phyloP scores from a whole-genome alignment of 306 rosid genomes.

The Rosa multiflora region DNA sequence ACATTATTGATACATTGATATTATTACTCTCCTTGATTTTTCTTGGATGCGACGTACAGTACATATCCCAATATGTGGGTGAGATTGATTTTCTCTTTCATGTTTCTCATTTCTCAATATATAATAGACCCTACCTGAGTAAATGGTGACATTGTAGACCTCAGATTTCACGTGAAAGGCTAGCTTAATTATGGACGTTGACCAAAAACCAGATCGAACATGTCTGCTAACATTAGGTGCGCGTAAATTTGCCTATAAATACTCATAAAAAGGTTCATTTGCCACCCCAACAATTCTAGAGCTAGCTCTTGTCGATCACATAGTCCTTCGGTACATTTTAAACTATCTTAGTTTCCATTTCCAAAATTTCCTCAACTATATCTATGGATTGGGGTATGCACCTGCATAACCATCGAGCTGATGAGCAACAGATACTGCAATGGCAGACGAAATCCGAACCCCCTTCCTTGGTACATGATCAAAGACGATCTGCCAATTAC shows the following conservation, averaged over 20 bases:
- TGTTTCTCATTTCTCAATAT: background rate
- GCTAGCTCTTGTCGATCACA: background rate
- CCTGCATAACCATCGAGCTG: background rate
- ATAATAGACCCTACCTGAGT: background rate
- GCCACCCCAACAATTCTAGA: background rate
- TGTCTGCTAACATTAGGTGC: background rate
- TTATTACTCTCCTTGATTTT: no score
- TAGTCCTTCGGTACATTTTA: background rate
- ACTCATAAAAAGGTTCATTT: no score
- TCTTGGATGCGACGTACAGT: background rate
- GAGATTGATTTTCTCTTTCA: background rate
- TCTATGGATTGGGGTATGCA: background rate
- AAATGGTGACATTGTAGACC: background rate
- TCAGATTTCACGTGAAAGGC: background rate
- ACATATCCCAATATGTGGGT: background rate
- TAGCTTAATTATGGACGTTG: background rate
- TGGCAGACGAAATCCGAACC: background rate
- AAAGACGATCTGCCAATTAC: constrained; percentile 55
- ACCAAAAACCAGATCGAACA: no score
- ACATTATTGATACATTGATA: no score
- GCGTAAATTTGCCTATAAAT: background rate
- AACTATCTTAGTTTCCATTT: background rate
- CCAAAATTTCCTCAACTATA: background rate
- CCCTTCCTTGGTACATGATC: background rate
- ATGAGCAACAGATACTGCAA: background rate